Conservation (phyloP, 2,329 filamentous ascomycete species). For the Pseudogymnoascus sp. region DNA sequence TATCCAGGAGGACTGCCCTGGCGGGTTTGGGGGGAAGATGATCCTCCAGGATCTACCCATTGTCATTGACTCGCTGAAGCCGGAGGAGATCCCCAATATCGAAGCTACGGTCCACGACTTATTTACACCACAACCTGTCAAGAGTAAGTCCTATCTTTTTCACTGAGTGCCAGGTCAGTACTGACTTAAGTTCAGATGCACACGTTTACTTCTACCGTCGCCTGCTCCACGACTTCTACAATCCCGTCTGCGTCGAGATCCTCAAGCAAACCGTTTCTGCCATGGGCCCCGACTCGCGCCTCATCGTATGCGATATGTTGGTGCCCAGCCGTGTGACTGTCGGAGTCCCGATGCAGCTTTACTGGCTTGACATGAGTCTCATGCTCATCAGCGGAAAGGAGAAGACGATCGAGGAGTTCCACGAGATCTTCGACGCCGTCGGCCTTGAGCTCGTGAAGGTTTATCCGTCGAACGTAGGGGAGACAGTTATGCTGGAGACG, state of each 20-base stretch:
- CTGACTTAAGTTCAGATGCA: conserved; percentile 21
- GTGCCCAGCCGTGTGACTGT: conserved; percentile 23
- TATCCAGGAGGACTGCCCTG: conserved; percentile 17
- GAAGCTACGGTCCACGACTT: conserved; percentile 29
- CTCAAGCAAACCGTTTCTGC: conserved; percentile 24
- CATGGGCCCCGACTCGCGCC: conserved; percentile 21
- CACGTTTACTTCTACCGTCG: conserved; percentile 28
- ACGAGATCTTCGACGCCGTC: conserved; percentile 22
- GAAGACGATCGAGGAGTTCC: conserved; percentile 27
- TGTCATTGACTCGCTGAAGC: conserved; percentile 23
- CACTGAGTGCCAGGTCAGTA: neutral
- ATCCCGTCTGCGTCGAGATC: conserved; percentile 24
- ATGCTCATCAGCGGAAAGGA: conserved; percentile 31
- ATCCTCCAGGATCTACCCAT: conserved; percentile 27
- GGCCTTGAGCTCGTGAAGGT: conserved; percentile 27
- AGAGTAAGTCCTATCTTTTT: conserved; percentile 18
- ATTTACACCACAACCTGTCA: conserved; percentile 26
- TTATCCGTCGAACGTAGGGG: conserved; percentile 25
- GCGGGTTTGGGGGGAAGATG: conserved; percentile 21
- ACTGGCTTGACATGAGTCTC: conserved; percentile 28
- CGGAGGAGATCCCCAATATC: conserved; percentile 23
- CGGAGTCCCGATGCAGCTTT: conserved; percentile 25
- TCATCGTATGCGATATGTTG: conserved; percentile 26
- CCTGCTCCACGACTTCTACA: conserved; percentile 26
- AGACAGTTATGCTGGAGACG: conserved; percentile 32